Conservation (phyloP, 805 yeast genomes). For the Kuraishia borneana region DNA sequence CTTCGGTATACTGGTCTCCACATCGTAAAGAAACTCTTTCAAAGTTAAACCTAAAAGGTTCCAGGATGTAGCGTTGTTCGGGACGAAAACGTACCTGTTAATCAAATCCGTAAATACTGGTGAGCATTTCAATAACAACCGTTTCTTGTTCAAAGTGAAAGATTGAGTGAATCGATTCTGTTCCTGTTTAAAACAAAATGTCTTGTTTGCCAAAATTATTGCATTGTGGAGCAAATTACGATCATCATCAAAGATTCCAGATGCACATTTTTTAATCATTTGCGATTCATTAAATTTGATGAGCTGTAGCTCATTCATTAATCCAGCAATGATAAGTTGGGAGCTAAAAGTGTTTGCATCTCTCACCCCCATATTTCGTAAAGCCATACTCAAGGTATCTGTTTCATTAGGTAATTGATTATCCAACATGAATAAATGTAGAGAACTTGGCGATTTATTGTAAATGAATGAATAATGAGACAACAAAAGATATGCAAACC, state of each 20-base stretch:
- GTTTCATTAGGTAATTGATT: slow-evolving; percentile 16
- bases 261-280: slow-evolving; percentile 7
- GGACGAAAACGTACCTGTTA: slow-evolving; percentile 32
- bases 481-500: slow-evolving; percentile 37
- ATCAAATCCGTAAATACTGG: slow-evolving; percentile 34
- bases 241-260: slow-evolving; percentile 19
- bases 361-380: slow-evolving; percentile 12
- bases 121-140: slow-evolving; percentile 38
- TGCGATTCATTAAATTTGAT: slow-evolving; percentile 18
- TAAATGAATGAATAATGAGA: slow-evolving; percentile 29
- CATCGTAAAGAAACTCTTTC: slow-evolving; percentile 27
- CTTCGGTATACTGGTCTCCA: slow-evolving; percentile 9
- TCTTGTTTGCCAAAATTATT: slow-evolving; percentile 39
- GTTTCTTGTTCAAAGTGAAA: slow-evolving; percentile 33
- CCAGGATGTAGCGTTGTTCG: slow-evolving; percentile 30
- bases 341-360: slow-evolving; percentile 14
- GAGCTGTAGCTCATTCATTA: slow-evolving; percentile 21
- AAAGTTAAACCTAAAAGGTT: slow-evolving; percentile 30
- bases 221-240: slow-evolving; percentile 38
- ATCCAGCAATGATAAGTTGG: slow-evolving; percentile 16
- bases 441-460: slow-evolving; percentile 28
- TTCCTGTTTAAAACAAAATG: slow-evolving; percentile 14
- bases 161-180: slow-evolving; percentile 17
- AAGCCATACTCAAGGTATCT: slow-evolving; percentile 4
- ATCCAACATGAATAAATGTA: slow-evolving; percentile 18